Evolutionary conservation across 805 yeast species (phyloP).

Genomic region (Candida andamanensis): DNA sequence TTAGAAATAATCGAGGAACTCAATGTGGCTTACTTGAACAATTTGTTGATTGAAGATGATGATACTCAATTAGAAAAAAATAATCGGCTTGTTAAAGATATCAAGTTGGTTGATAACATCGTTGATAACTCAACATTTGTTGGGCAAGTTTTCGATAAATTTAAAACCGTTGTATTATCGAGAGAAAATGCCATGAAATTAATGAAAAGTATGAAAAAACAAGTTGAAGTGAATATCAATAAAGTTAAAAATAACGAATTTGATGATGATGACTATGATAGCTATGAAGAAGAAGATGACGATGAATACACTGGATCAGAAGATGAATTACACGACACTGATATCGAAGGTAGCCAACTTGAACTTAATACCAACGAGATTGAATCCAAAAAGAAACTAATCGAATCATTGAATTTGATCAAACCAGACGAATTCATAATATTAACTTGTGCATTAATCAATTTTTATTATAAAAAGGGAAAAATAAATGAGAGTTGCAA

Average conservation of each 20-base stretch:
- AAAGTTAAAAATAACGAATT: constrained; percentile 20
- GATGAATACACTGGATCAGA: constrained; percentile 12
- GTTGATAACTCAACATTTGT: constrained; percentile 5
- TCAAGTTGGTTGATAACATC: constrained; percentile 8
- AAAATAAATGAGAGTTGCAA: constrained; percentile 13
- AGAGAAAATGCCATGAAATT: constrained; percentile 15
- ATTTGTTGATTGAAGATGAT: constrained; percentile 9
- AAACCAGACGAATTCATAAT: constrained; percentile 31
- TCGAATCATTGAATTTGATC: constrained; percentile 27
- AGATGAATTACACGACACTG: constrained; percentile 1
- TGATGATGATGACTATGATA: constrained; percentile 22
- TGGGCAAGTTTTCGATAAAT: constrained; percentile 17
- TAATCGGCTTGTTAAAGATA: constrained; percentile 8
- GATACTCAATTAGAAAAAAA: constrained; percentile 3
- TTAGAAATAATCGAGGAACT: constrained; percentile 30
- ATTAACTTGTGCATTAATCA: constrained; percentile 21
- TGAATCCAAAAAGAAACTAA: constrained; percentile 15
- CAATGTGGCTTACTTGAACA: constrained; percentile 23
- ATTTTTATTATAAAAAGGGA: constrained; percentile 14
- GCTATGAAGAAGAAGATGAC: constrained; percentile 14
- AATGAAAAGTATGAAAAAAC: constrained; percentile 13
- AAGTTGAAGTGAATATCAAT: too few relatives aligned
- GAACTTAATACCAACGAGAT: not conserved
- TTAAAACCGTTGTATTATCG: constrained; percentile 21
- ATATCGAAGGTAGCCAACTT: not conserved